These are phyloP conservation scores for Plasmodium falciparum DNA, from an alignment of 169 alveolate genomes.

Conservation along the genomic window DNA sequence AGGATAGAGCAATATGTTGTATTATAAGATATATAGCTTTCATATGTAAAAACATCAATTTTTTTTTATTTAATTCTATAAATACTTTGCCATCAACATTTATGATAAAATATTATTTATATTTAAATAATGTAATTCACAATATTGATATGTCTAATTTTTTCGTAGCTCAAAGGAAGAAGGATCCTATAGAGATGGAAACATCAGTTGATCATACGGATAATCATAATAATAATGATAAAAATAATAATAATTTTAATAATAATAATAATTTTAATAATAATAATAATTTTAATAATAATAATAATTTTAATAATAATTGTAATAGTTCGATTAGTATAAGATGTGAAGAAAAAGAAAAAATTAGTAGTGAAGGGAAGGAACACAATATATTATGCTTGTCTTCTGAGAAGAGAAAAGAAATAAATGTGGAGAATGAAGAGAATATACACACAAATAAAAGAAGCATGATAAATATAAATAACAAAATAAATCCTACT, in stretches of 20 bases:
- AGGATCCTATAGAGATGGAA: background rate
- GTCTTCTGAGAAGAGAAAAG: too few relatives aligned
- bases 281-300: background rate
- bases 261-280: background rate
- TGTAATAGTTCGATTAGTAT: too few relatives aligned
- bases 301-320: too few relatives aligned
- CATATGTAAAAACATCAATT: conserved; percentile 72
- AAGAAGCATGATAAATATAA: too few relatives aligned
- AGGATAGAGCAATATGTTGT: conserved; percentile 67
- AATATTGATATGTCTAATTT: too few relatives aligned
- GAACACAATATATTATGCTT: too few relatives aligned
- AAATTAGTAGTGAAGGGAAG: too few relatives aligned
- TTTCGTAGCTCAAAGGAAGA: background rate
- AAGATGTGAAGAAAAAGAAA: too few relatives aligned
- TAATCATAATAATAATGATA: background rate
- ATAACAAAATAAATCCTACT: too few relatives aligned
- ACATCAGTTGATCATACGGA: background rate
- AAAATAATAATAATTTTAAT: background rate
- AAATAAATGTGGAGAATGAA: too few relatives aligned
- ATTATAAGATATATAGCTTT: conserved; percentile 71
- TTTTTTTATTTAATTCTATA: conserved; percentile 65
- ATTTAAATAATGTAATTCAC: conserved; percentile 36
- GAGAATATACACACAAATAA: too few relatives aligned
- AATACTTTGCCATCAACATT: conserved; percentile 48
- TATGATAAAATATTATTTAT: conserved; percentile 47